A percentile compares a stretch with the other conserved stretches of the same genome.
phyloP scores from a whole-genome alignment of 495 filamentous ascomycete genomes.

The Extremus antarcticus region DNA sequence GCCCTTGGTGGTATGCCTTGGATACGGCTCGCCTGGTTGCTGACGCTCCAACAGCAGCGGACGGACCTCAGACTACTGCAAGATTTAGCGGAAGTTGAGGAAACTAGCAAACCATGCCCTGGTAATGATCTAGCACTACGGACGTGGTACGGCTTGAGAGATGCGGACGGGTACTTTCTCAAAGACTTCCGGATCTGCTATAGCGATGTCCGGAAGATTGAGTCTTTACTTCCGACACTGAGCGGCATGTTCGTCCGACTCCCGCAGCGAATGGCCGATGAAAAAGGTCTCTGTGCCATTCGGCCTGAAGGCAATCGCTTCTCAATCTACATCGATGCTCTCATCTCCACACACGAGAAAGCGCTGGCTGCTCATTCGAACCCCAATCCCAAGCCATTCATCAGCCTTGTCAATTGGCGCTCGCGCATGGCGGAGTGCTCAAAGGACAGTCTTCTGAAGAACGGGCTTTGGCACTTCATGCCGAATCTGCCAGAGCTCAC shows the following conservation, averaged over 20 bases:
- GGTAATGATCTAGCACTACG: conserved; percentile 21
- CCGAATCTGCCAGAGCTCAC: conserved; percentile 52
- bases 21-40: conserved; percentile 56
- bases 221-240: conserved; percentile 29
- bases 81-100: conserved; percentile 36
- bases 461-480: conserved; percentile 51
- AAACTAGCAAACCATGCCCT: conserved; percentile 39
- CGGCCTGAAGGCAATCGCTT: conserved; percentile 30
- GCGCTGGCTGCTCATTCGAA: conserved; percentile 27
- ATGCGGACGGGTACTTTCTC: conserved; percentile 41
- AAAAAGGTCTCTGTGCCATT: conserved; percentile 20
- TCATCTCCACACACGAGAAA: conserved; percentile 44
- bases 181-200: conserved; percentile 42
- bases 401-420: conserved; percentile 41
- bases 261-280: conserved; percentile 9
- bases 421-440: conserved; percentile 43
- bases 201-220: conserved; percentile 25
- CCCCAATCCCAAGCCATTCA: conserved; percentile 39
- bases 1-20: conserved; percentile 49
- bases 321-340: conserved; percentile 48
- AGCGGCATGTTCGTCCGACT: conserved; percentile 25
- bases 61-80: conserved; percentile 45
- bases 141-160: conserved; percentile 50
- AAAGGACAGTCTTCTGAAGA: conserved; percentile 38
- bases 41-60: conserved; percentile 47